Evolutionary conservation across 495 filamentous ascomycete species (phyloP), one percentile per base, ranked within the genome.

Genomic region (Penicillium coffeae): DNA sequence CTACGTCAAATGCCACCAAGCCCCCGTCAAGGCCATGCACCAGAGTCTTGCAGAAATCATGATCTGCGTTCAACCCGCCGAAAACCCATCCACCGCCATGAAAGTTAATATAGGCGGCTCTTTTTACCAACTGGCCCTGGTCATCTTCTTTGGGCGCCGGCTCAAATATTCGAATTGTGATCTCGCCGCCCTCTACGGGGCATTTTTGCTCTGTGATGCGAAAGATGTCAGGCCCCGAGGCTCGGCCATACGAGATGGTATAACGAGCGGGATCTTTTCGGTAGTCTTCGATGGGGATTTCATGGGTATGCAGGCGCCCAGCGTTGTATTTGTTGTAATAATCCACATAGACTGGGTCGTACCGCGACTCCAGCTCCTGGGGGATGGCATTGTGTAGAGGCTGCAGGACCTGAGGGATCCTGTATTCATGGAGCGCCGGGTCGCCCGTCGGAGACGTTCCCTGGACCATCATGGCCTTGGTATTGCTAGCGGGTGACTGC

Each of bases 1-100:
- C 67, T 20, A 70, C 58, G 38, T 70, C 69, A 48, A 72, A 70
- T 2, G 58, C 69, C 14, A 72, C 67, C 37, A 70, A 21, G 18
- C 66, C 54, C 12, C 67, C 69, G 9, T 70, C 59, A 5, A 70
- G 56, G 9, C 47, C 56, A 48, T 69, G 42, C 13, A 72, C 69
- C 10, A 72, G 9, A 20, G 50, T 52, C 45, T 72, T 70, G 43
- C 67, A 72, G 33, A 68, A 64, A 25, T 66, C 64, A 52, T 70
- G 67, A 34, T 72, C 69, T 1, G 44, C 50, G 1, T 36, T 15
- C 0, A 72, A 58, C 6, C 64, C 62, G 1, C 69, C 67, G 53
- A 69, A 70, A 12, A 72, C 67, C 69, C 66, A 72, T 15, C 69
- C 69, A 34, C 69, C 65, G 8, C 69, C 69, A 34, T 72, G 66